Evolutionary conservation across 1,139 yeast species (phyloP), one percentile per base, ranked within the genome.

Genomic region (Geotrichum cucujoidarum): DNA sequence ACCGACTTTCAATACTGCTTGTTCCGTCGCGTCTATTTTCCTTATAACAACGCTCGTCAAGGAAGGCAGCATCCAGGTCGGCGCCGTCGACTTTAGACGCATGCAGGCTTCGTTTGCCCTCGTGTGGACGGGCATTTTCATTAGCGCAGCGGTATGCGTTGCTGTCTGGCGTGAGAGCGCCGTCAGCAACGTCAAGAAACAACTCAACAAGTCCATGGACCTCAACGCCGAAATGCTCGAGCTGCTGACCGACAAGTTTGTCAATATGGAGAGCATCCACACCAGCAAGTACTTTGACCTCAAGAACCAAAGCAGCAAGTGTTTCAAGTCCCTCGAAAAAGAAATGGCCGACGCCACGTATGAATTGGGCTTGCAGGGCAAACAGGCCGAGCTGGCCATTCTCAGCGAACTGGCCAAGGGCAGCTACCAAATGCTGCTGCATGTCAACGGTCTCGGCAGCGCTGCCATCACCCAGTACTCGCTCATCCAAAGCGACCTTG

Each of bases 1-100:
- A 58, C 84, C 79, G 30, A 81, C 86, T 0, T 85, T 85, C 62
- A 84, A 83, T 57, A 85, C 92, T 14, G 92, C 95, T 0, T 83
- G 94, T 58, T 80, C 89, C 0, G 69, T 86, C 47, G 88, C 94
- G 0, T 80, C 86, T 16, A 83, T 86, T 47, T 76, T 85, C 8
- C 69, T 85, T 40, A 81, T 85, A 11, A 76, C 89, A 0, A 81
- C 87, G 54, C 73, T 86, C 38, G 78, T 85, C n/a, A 81, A 83
- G 58, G 95, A 86, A 60, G 92, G 90, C 11, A 76, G 84, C 40
- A 67, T 77, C 40, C 83, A 83, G 58, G 73, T 80, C 0, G 81
- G 82, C 10, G 63, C 63, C 14, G 71, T 85, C n/a, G 85, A 90
- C 0, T 61, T 80, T 51, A 69, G 68, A 25, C 73, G 83, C 55